Base-by-base conservation (phyloP, 352 stramenopile species). In the Thalassiosira mediterranea region DNA sequence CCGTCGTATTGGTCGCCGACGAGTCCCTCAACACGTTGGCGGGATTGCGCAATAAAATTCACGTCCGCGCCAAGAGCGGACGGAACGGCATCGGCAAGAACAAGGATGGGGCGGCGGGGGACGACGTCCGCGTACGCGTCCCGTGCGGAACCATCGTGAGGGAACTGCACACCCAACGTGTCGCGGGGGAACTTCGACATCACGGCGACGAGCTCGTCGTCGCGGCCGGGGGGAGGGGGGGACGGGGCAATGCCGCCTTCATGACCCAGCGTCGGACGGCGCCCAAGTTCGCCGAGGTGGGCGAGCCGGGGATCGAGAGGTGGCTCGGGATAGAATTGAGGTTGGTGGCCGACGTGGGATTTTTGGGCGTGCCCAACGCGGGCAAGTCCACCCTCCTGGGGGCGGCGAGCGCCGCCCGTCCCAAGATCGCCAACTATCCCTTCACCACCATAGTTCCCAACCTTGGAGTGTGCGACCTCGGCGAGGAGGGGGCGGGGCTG, bases 371-470 rank as follows among this genome's bases (percentile, higher is more conserved):
- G 72, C 97, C 97, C 4, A 99, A 99, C 87, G 97, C 97, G 0
- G 97, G 97, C 69, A 99, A 99, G 87, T 98, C 93, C 23, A 99
- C 96, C 3, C 81, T 99, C 49, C 84, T 99, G 28, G 96, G 91
- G 52, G 91, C 94, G 31, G 78, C 97, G 37, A 97, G 93, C 28
- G 95, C 95, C 3, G 96, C 96, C 1, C 95, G 91, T 34, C 97
- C 97, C 0, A 98, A 97, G 70, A 98, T 99, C 72, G 96, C 96
- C 7, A 95, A 97, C 70, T 99, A 99, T 83, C 96, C 96, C 15
- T 99, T 99, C 82, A 99, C 97, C 52, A 99, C 97, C 23, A 93
- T 99, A 51, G 93, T 98, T 26, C 97, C 97, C 7, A 99, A 98
- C 82, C 89, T 99, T 11, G 97, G 97, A 26, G 96, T 98, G 10